Conservation (phyloP, 1,284 basidiomycete genomes). For the Cutaneotrichosporon spelunceum region DNA sequence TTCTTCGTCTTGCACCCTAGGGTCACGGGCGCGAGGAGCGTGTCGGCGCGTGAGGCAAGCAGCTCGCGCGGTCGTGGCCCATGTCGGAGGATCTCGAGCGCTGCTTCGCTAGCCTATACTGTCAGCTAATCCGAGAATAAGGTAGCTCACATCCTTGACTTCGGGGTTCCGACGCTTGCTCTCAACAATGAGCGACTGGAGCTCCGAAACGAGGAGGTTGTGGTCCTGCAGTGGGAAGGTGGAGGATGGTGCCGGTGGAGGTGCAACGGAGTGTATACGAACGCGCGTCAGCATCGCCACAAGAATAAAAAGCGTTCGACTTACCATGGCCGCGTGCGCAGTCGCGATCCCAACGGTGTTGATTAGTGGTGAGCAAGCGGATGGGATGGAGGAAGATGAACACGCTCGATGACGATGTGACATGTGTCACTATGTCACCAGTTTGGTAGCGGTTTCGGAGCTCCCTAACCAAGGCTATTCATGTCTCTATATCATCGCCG, state of each 20-base stretch:
- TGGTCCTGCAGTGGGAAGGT: constrained; percentile 42
- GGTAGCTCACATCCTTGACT: constrained; percentile 65
- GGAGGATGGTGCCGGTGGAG: not conserved
- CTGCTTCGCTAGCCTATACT: constrained; percentile 73
- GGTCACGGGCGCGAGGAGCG: constrained; percentile 81
- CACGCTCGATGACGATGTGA: not conserved
- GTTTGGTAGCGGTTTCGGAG: not conserved
- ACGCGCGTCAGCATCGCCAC: not conserved
- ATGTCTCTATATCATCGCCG: not conserved
- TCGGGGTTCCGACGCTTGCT: constrained; percentile 76
- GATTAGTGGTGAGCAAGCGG: not conserved
- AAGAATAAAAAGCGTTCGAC: not conserved
- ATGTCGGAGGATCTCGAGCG: constrained; percentile 70
- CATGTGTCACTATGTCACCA: not conserved
- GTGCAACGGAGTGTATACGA: not conserved
- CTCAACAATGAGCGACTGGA: constrained; percentile 72
- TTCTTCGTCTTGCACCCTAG: constrained; percentile 92
- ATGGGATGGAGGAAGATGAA: not conserved
- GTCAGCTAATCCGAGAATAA: not conserved
- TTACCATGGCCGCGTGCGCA: constrained; percentile 12
- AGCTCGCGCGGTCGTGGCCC: constrained; percentile 57
- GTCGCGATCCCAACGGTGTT: not conserved
- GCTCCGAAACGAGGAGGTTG: constrained; percentile 49
- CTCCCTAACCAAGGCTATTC: not conserved
- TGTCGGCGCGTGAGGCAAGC: constrained; percentile 65